These are phyloP conservation scores for Suillus occidentalis DNA, from an alignment of 768 basidiomycete genomes.

Conservation along the genomic window DNA sequence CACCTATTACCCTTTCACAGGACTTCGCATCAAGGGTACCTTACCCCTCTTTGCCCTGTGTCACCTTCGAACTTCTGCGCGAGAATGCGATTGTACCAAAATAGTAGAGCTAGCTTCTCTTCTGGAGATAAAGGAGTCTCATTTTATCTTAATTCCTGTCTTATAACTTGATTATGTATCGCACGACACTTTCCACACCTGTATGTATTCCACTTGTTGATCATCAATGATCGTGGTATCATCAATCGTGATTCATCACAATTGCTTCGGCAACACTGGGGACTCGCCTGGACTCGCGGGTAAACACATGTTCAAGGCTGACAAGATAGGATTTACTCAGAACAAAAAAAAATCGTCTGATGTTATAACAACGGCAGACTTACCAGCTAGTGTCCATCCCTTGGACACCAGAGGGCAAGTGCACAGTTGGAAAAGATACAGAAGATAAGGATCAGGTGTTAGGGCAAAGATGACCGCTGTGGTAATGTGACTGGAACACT, in stretches of 20 bases:
- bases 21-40: background rate
- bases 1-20: background rate
- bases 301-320: background rate
- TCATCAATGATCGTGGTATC: background rate
- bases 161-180: background rate
- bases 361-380: background rate
- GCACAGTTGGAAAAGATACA: background rate
- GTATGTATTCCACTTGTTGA: background rate
- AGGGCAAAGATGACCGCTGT: background rate
- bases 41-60: background rate
- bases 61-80: background rate
- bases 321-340: background rate
- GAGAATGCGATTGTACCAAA: background rate
- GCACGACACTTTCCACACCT: background rate
- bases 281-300: background rate
- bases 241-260: background rate
- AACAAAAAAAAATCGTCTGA: background rate
- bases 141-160: background rate
- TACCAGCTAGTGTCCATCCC: background rate
- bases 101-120: background rate
- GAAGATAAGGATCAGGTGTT: background rate
- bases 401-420: constrained; percentile 6
- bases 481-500: background rate
- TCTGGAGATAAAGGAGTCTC: background rate
- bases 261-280: background rate